phyloP scores from a whole-genome alignment of 2,329 filamentous ascomycete genomes.

The Ceratocystis alfenasii region DNA sequence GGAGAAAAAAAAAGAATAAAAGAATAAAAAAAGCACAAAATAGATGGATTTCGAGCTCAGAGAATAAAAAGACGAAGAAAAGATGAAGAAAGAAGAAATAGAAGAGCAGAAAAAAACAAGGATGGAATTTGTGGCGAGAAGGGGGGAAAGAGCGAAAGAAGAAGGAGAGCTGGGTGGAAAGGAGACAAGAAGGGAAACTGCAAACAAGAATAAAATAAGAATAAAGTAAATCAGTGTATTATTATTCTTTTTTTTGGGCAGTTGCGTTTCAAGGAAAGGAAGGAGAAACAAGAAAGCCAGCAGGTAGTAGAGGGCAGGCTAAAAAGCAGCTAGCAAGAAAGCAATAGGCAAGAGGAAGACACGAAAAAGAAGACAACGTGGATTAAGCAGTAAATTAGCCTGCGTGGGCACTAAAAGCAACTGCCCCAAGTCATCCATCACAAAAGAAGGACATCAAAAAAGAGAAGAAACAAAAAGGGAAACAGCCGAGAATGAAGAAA shows the following conservation, averaged over 20 bases:
- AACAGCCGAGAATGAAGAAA: neutral
- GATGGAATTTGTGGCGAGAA: conserved; percentile 6
- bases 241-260: neutral
- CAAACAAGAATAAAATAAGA: conserved; percentile 7
- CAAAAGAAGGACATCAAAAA: neutral
- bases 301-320: neutral
- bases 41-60: neutral
- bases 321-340: neutral
- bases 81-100: conserved; percentile 5
- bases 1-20: conserved; percentile 7
- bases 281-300: conserved; percentile 2
- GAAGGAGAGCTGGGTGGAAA: neutral
- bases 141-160: neutral
- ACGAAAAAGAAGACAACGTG: neutral
- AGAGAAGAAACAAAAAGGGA: neutral
- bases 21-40: conserved; percentile 9
- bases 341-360: neutral
- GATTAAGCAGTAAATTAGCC: conserved; percentile 1
- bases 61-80: neutral
- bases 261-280: conserved; percentile 2
- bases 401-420: neutral
- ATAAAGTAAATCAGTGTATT: conserved; percentile 2
- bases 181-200: conserved; percentile 7
- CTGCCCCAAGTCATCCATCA: too few species aligned
- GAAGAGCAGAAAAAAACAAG: conserved; percentile 4